phyloP scores from a whole-genome alignment of 371 early-diverging fungal species.

The Encephalitozoon hellem region DNA sequence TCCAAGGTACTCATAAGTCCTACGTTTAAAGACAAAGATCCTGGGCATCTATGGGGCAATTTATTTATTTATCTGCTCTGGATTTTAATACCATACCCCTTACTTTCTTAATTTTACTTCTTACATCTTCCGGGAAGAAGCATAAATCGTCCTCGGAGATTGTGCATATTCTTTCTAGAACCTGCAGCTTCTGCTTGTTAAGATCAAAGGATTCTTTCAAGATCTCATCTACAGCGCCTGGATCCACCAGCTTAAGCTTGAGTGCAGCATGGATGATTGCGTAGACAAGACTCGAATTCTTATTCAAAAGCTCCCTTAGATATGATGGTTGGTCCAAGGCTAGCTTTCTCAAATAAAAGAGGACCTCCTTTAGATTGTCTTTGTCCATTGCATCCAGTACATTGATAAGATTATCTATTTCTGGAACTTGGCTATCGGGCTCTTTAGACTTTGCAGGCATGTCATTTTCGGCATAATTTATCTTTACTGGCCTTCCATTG shows the following conservation, averaged over 20 bases:
- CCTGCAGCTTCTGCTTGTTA: conserved; percentile 52
- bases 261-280: conserved; percentile 50
- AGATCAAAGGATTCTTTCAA: conserved; percentile 51
- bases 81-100: conserved; percentile 40
- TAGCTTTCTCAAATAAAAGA: conserved; percentile 58
- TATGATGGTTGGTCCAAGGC: conserved; percentile 58
- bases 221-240: conserved; percentile 33
- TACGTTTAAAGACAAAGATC: not conserved
- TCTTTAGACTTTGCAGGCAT: conserved; percentile 35
- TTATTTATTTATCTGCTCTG: not conserved
- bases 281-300: conserved; percentile 53
- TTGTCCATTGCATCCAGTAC: conserved; percentile 55
- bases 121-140: conserved; percentile 43
- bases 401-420: conserved; percentile 51
- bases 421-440: conserved; percentile 24
- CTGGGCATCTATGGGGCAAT: too few relatives aligned
- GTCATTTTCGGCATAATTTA: conserved; percentile 62
- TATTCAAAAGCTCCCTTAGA: conserved; percentile 54
- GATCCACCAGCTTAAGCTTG: conserved; percentile 49
- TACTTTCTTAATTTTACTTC: conserved; percentile 48
- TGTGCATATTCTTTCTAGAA: conserved; percentile 54
- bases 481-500: conserved; percentile 60
- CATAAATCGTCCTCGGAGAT: conserved; percentile 55
- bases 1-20: not conserved
- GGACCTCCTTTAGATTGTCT: conserved; percentile 57